Evolutionary conservation across 148 eudicot species (phyloP).

Genomic region (Diospyros kaki): DNA sequence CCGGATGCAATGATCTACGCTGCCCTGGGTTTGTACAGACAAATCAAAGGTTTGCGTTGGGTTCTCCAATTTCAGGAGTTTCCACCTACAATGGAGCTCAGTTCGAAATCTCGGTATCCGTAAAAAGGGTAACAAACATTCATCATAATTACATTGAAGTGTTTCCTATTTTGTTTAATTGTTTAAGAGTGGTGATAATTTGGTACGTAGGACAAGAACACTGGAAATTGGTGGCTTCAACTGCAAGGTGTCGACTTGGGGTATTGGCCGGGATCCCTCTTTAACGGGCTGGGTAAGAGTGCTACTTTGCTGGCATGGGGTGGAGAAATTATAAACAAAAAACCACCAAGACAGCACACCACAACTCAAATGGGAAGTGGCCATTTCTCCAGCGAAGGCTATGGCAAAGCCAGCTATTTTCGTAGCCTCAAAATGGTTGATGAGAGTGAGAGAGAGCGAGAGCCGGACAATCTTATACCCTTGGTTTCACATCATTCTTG

Average conservation of each 20-base stretch:
- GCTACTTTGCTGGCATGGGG: not conserved
- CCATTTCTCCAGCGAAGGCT: not conserved
- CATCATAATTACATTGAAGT: too few relatives aligned
- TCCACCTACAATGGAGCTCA: not conserved
- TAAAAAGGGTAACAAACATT: not conserved
- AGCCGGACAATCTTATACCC: too few relatives aligned
- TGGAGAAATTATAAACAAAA: not conserved
- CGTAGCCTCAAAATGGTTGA: not conserved
- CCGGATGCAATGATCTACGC: not conserved
- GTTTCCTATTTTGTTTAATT: too few relatives aligned
- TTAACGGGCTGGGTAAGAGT: not conserved
- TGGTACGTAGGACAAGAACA: slow-evolving; percentile 1
- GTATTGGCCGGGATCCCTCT: not conserved
- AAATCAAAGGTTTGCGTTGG: not conserved
- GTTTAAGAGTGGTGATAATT: too few relatives aligned
- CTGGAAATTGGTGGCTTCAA: slow-evolving; percentile 16
- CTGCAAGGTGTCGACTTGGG: not conserved
- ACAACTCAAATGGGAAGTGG: not conserved
- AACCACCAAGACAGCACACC: not conserved
- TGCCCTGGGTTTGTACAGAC: slow-evolving; percentile 5
- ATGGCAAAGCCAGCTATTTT: not conserved
- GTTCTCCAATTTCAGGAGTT: not conserved
- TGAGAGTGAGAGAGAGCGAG: too few relatives aligned
- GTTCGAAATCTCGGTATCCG: not conserved
- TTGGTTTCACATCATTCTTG: too few relatives aligned